These are phyloP conservation scores for Neurospora sp. DNA, from an alignment of 495 filamentous ascomycete species.

Conservation along the genomic window DNA sequence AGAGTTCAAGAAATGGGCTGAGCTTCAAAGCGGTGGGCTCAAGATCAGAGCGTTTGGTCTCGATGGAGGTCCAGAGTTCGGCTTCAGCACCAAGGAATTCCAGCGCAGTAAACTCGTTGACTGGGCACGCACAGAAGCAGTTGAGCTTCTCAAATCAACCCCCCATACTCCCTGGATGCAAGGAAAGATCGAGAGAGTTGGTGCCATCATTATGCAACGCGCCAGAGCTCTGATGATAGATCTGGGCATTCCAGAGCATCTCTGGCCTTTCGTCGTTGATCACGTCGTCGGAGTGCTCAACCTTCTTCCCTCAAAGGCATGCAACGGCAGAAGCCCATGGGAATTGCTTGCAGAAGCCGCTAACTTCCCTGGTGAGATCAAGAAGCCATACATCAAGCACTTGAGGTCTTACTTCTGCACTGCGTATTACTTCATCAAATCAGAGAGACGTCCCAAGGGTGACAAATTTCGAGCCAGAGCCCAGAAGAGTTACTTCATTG, in stretches of 20 bases:
- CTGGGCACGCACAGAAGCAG: no score
- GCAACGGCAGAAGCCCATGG: background rate
- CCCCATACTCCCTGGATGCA: background rate
- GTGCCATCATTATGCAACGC: background rate
- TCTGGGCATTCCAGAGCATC: background rate
- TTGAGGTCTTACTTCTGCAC: background rate
- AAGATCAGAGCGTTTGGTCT: background rate
- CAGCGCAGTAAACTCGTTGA: no score
- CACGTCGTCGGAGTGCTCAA: background rate
- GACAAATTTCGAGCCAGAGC: no score
- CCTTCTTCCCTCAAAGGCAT: background rate
- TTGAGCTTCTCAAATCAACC: no score
- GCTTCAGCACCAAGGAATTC: no score
- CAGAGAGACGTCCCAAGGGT: background rate
- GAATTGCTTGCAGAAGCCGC: background rate
- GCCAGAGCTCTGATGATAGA: background rate
- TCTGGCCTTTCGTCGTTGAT: background rate
- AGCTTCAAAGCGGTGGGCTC: background rate
- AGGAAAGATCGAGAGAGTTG: background rate
- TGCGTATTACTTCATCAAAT: background rate
- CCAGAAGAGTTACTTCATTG: background rate
- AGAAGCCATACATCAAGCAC: background rate
- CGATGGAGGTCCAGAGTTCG: no score
- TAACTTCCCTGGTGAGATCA: background rate
- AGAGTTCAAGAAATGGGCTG: background rate